Conservation (phyloP, 257 asterid genomes). For the Ligustrum vulgare region DNA sequence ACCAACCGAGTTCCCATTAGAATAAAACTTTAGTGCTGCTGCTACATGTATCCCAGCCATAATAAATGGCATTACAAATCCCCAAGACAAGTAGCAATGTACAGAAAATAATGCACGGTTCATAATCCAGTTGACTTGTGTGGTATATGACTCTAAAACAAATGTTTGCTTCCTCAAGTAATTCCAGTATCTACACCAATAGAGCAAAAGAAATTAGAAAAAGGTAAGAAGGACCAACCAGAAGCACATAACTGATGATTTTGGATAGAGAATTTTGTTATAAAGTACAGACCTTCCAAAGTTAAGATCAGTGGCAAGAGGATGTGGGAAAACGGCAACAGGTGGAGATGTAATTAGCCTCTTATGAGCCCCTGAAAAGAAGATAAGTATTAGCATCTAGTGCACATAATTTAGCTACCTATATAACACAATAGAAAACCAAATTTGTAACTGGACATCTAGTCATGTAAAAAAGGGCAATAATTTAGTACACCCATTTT, state of each 20-base stretch:
- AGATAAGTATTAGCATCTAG: constrained; percentile 25
- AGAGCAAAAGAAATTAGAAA: not conserved
- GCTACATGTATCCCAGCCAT: constrained; percentile 77
- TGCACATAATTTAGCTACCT: not conserved
- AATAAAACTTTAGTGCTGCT: constrained; percentile 69
- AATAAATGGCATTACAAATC: constrained; percentile 73
- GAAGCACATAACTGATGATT: constrained; percentile 18
- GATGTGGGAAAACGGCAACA: constrained; percentile 98
- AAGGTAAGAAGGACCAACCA: constrained; percentile 12
- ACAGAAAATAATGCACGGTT: constrained; percentile 83
- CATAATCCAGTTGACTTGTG: constrained; percentile 86
- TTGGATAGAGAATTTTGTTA: constrained; percentile 13
- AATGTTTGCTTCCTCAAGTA: constrained; percentile 98
- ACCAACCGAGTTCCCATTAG: constrained; percentile 52
- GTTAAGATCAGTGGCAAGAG: constrained; percentile 94
- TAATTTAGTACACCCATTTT: constrained; percentile 4
- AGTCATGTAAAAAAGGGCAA: constrained; percentile 1
- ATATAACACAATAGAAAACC: not conserved
- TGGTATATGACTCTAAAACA: constrained; percentile 90
- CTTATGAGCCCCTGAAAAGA: constrained; percentile 77
- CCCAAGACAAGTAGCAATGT: constrained; percentile 98
- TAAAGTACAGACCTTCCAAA: constrained; percentile 73
- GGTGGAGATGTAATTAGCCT: constrained; percentile 95
- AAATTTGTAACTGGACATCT: constrained; percentile 5
- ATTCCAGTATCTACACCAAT: constrained; percentile 84